Evolutionary conservation across 306 rosid genomes (phyloP).

Genomic region (Fragaria ananassa): DNA sequence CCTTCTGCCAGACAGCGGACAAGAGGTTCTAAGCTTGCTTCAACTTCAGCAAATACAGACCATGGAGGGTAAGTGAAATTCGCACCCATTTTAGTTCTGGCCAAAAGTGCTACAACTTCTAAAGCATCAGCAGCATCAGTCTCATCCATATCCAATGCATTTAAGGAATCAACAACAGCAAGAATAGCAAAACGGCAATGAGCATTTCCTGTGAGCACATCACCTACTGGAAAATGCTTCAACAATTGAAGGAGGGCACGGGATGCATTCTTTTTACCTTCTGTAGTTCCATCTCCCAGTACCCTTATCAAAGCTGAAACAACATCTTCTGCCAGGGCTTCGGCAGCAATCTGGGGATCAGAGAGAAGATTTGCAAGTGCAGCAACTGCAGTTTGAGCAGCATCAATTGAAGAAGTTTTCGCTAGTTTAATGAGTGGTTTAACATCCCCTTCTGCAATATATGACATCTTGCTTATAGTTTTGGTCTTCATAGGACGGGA

Average conservation of each 20-base stretch:
- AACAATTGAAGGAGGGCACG: conserved; percentile 82
- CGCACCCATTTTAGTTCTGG: conserved; percentile 65
- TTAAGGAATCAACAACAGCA: conserved; percentile 74
- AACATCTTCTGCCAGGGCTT: conserved; percentile 72
- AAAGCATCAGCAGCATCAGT: conserved; percentile 74
- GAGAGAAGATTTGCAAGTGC: conserved; percentile 94
- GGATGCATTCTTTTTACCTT: conserved; percentile 85
- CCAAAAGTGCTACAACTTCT: conserved; percentile 72
- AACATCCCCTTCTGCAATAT: conserved; percentile 75
- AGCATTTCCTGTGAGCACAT: conserved; percentile 65
- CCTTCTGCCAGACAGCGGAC: conserved; percentile 83
- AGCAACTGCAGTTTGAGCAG: conserved; percentile 92
- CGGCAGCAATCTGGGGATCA: conserved; percentile 72
- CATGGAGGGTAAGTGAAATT: conserved; percentile 50
- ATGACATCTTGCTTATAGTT: conserved; percentile 57
- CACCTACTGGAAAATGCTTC: conserved; percentile 72
- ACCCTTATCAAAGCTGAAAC: conserved; percentile 82
- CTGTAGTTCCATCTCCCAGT: conserved; percentile 73
- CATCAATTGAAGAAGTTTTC: conserved; percentile 77
- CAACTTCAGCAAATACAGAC: conserved; percentile 66
- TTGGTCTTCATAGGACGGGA: conserved; percentile 70
- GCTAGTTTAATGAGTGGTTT: conserved; percentile 84
- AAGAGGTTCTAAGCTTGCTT: conserved; percentile 68
- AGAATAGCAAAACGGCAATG: conserved; percentile 70
- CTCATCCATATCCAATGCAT: conserved; percentile 55